A percentile compares a stretch with the other conserved stretches of the same genome.
phyloP scores from a whole-genome alignment of 1,139 yeast genomes.

The Candida pseudoviswanathii region DNA sequence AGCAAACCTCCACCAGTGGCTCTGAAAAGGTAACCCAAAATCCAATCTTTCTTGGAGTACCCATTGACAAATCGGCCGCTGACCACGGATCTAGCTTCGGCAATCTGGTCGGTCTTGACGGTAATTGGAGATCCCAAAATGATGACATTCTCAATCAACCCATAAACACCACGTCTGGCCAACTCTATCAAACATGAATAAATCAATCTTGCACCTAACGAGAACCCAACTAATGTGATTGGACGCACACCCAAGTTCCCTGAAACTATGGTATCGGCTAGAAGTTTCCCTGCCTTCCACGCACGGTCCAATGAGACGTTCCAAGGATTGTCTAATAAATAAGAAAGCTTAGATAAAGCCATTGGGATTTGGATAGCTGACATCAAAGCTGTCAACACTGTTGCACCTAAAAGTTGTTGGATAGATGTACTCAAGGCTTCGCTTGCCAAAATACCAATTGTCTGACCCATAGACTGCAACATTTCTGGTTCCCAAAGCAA shows the following conservation, averaged over 20 bases:
- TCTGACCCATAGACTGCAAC: slow-evolving; percentile 95
- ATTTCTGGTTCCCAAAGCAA: slow-evolving; percentile 98
- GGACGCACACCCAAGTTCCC: slow-evolving; percentile 94
- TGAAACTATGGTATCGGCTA: slow-evolving; percentile 87
- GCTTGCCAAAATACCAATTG: slow-evolving; percentile 88
- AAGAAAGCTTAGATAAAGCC: slow-evolving; percentile 86
- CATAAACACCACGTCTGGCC: slow-evolving; percentile 84
- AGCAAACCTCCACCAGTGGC: slow-evolving; percentile 96
- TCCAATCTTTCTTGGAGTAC: slow-evolving; percentile 93
- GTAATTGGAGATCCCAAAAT: slow-evolving; percentile 90
- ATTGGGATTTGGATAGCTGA: slow-evolving; percentile 94
- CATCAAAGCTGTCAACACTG: slow-evolving; percentile 90
- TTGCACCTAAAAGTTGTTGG: slow-evolving; percentile 93
- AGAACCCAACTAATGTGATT: slow-evolving; percentile 88
- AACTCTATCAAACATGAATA: slow-evolving; percentile 88
- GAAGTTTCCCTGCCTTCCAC: slow-evolving; percentile 90
- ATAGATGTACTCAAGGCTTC: slow-evolving; percentile 92
- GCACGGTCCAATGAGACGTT: slow-evolving; percentile 95
- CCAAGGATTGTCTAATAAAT: slow-evolving; percentile 96
- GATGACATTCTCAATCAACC: slow-evolving; percentile 85
- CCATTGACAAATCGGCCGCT: slow-evolving; percentile 92
- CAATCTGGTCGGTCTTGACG: slow-evolving; percentile 74
- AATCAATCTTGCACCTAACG: slow-evolving; percentile 90
- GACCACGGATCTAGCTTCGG: slow-evolving; percentile 81
- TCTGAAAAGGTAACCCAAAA: slow-evolving; percentile 88